Base-by-base conservation (phyloP, 352 stramenopile species). In the Globisporangium radiosum region DNA sequence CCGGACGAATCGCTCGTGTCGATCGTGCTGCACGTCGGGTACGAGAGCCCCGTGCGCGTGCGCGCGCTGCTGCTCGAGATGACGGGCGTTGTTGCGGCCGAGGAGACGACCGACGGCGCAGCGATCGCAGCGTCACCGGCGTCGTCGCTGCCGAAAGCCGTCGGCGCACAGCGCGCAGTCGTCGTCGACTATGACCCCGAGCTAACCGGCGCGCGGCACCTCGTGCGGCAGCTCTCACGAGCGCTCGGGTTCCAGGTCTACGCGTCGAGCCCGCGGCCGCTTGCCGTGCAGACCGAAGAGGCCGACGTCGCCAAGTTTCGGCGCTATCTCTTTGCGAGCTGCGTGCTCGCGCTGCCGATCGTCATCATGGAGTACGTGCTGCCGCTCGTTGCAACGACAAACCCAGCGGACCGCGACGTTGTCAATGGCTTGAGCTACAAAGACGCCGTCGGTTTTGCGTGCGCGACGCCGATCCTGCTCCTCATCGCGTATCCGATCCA, bases 381-480 rank as follows among this genome's bases (percentile, higher is more conserved):
- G 3, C 78, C 80, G 10, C 54, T 65, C 6, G 40, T 87, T 13
- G 60, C 69, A 15, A 53, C 43, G 0, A 69, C 42, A 3, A 73
- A 72, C 40, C 68, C 65, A 17, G 63, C 71, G 10, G 47, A 66
- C 8, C 40, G 38, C 43, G 69, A 76, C 15, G 47, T 72, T 5
- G 40, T 88, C 1, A 59, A 47, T 7, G 78, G 78, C 0, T 47
- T 90, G n/a, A 85, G 63, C 56, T 71, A 78, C 47, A 69, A 69
- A 57, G 67, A 88, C 56, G 52, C 74, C 9, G 63, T 92, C 50
- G 73, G 82, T 11, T 50, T 89, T 10, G 45, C 65, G n/a, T 92
- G 78, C 47, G 73, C 83, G 19, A 92, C 83, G 13, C 83, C 83
- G 14, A 78, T 88, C 17, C 52, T 90, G 15, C 78, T 90, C 43